phyloP scores from a whole-genome alignment of 371 early-diverging fungal genomes.

The Mortierella sp. region DNA sequence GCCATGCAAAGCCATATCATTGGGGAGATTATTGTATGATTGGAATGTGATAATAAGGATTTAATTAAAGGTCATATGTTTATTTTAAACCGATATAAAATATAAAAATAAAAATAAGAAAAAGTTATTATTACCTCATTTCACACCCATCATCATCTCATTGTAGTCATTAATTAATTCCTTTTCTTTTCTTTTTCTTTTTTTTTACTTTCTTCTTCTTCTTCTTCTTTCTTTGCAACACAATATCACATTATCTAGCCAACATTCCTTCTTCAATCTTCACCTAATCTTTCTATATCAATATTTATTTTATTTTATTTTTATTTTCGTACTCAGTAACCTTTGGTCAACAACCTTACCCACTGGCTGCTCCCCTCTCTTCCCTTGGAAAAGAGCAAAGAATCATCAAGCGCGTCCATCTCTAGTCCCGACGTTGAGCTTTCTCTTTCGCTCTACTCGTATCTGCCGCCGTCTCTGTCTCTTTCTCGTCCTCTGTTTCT shows the following conservation, averaged over 20 bases:
- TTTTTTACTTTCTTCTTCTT: conserved; percentile 2
- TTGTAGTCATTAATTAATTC: background rate
- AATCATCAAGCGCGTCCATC: background rate
- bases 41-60: background rate
- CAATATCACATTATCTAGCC: background rate
- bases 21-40: too few species aligned
- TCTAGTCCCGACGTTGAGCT: background rate
- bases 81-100: too few species aligned
- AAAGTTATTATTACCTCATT: background rate
- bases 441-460: background rate
- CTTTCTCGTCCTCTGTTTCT: background rate
- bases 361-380: background rate
- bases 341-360: background rate
- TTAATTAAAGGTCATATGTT: too few species aligned
- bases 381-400: background rate
- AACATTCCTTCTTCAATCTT: background rate
- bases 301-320: background rate
- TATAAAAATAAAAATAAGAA: too few species aligned
- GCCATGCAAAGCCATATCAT: background rate
- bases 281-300: background rate
- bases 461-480: background rate
- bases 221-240: conserved; percentile 6
- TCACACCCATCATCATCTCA: background rate
- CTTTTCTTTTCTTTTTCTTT: conserved; percentile 5
- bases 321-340: background rate